These are phyloP conservation scores for Podaxis sp. DNA, from an alignment of 768 basidiomycete genomes.

Conservation along the genomic window DNA sequence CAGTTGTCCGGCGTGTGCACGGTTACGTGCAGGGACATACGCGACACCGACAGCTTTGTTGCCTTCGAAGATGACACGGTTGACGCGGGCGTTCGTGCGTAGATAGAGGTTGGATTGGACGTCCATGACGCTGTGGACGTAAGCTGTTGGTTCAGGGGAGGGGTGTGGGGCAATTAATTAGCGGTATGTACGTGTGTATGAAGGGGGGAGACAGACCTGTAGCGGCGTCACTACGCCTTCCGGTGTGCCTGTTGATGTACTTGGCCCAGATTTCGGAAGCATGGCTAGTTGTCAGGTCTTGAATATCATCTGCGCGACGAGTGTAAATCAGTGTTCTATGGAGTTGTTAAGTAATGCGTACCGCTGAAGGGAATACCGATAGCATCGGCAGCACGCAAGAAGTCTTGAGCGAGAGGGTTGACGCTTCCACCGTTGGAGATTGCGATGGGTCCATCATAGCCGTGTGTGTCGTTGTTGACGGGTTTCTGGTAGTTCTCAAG, in stretches of 20 bases:
- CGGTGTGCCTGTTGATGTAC: constrained; percentile 74
- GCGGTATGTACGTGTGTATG: not conserved
- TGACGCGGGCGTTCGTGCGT: constrained; percentile 64
- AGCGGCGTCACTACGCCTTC: constrained; percentile 69
- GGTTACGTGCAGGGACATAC: constrained; percentile 64
- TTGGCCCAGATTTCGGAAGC: constrained; percentile 76
- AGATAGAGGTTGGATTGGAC: constrained; percentile 66
- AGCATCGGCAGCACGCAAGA: constrained; percentile 61
- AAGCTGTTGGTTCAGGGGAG: constrained; percentile 36
- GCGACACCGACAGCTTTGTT: constrained; percentile 72
- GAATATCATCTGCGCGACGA: constrained; percentile 57
- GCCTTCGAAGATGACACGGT: constrained; percentile 71
- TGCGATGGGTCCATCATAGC: constrained; percentile 73
- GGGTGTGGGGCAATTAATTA: not conserved
- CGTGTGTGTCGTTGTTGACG: constrained; percentile 63
- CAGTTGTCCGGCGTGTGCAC: constrained; percentile 48
- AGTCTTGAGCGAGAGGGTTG: constrained; percentile 66
- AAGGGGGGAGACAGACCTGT: constrained; percentile 42
- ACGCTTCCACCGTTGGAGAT: constrained; percentile 71
- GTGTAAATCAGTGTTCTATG: not conserved
- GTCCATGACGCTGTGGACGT: constrained; percentile 73
- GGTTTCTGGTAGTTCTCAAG: constrained; percentile 81
- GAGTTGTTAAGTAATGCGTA: constrained; percentile 27
- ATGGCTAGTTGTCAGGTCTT: constrained; percentile 62
- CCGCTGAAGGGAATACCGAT: constrained; percentile 67